Conservation (phyloP, 371 early-diverging fungal genomes). For the Quaeritorhiza haematococci region DNA sequence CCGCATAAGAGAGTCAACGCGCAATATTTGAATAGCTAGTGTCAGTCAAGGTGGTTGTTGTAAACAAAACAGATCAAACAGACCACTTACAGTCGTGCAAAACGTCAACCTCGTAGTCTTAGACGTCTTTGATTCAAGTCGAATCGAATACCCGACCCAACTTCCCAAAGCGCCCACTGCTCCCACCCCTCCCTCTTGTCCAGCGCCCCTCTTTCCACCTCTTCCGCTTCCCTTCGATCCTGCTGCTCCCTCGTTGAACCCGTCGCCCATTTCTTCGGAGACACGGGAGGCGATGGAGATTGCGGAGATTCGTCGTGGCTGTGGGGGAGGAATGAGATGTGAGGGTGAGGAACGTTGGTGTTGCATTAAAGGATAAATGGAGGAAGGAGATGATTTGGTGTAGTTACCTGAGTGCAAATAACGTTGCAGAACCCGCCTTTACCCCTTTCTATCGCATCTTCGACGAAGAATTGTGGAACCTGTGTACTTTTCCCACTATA, state of each 20-base stretch:
- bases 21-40: neutral
- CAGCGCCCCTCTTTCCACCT: neutral
- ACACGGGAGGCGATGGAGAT: slow-evolving; percentile 51
- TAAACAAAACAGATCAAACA: too few relatives aligned
- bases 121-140: slow-evolving; percentile 33
- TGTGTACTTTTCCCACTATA: slow-evolving; percentile 27
- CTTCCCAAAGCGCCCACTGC: slow-evolving; percentile 10
- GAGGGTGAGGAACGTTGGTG: neutral
- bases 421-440: slow-evolving; percentile 10
- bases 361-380: neutral
- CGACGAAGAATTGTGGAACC: slow-evolving; percentile 48
- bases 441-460: slow-evolving; percentile 18
- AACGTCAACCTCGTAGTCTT: slow-evolving; percentile 41
- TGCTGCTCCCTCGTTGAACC: too few relatives aligned
- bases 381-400: neutral
- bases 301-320: slow-evolving; percentile 61
- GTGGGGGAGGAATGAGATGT: slow-evolving; percentile 18
- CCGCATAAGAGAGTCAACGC: neutral
- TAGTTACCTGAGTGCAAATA: slow-evolving; percentile 23
- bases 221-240: too few relatives aligned
- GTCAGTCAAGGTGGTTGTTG: neutral
- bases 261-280: slow-evolving; percentile 37
- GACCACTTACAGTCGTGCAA: slow-evolving; percentile 43
- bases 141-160: slow-evolving; percentile 48
- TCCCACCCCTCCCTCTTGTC: too few relatives aligned